These are phyloP conservation scores for Rhizophlyctis rosea DNA, from an alignment of 192 early-diverging fungal genomes.

Conservation along the genomic window DNA sequence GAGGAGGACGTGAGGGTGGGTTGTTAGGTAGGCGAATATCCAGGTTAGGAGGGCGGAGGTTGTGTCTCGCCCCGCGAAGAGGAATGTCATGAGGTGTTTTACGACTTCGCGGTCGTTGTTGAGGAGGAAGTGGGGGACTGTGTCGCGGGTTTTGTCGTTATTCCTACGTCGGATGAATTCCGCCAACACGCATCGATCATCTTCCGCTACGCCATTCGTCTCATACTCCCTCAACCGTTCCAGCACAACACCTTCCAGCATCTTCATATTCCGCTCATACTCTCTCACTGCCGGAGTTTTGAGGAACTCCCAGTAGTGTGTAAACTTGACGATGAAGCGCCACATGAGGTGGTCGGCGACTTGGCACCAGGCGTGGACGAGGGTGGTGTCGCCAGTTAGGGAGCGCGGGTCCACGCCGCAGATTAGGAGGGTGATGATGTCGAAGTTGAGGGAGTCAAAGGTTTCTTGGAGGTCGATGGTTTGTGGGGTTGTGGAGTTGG, in stretches of 20 bases:
- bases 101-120: neutral
- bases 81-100: neutral
- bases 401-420: neutral
- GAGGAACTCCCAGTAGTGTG: neutral
- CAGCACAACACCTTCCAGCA: neutral
- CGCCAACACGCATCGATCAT: neutral
- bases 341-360: neutral
- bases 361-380: neutral
- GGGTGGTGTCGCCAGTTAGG: neutral
- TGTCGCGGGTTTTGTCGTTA: neutral
- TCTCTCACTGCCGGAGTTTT: neutral
- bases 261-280: neutral
- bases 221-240: neutral
- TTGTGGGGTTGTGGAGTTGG: neutral
- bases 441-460: neutral
- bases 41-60: neutral
- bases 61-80: neutral
- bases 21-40: neutral
- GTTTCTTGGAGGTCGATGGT: neutral
- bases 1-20: neutral
- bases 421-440: neutral
- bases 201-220: neutral
- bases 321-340: neutral
- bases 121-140: neutral
- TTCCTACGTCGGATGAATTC: neutral